Conservation (phyloP, 164 flowering plant species). For the Tinospora cordifolia region DNA sequence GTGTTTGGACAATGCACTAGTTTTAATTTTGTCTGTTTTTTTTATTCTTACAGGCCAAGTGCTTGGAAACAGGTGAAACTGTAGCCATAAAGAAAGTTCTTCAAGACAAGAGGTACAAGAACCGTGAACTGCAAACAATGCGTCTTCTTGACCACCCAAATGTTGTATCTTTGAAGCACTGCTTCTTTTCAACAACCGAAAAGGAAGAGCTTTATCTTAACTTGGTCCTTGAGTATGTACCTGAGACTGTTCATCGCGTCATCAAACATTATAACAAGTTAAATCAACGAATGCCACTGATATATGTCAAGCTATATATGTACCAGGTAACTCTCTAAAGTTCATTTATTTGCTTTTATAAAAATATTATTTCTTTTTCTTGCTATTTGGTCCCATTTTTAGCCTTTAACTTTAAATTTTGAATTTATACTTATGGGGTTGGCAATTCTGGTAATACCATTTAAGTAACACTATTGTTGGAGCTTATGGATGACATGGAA, state of each 20-base stretch:
- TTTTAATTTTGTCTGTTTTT: not conserved
- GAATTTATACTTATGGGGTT: not conserved
- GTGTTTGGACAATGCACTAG: not conserved
- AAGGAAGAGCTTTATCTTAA: conserved; percentile 62
- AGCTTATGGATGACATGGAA: not conserved
- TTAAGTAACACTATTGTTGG: not conserved
- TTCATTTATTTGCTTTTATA: not conserved
- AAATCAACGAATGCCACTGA: conserved; percentile 53
- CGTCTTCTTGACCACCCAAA: conserved; percentile 59
- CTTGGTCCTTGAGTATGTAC: conserved; percentile 65
- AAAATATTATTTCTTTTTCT: too few relatives aligned
- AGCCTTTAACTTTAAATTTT: not conserved
- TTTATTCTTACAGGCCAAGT: conserved; percentile 51
- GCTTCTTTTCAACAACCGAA: conserved; percentile 62
- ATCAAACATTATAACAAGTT: conserved; percentile 50
- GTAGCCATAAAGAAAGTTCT: conserved; percentile 67
- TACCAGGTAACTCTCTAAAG: conserved; percentile 39
- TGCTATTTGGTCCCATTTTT: not conserved
- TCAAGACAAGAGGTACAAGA: conserved; percentile 63
- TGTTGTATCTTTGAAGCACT: conserved; percentile 50
- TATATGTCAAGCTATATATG: conserved; percentile 50
- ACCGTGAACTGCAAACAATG: conserved; percentile 59
- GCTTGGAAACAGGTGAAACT: conserved; percentile 66
- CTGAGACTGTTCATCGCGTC: conserved; percentile 56
- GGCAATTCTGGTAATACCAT: not conserved